phyloP scores from a whole-genome alignment of 129 eudicot species.

The Pseudognaphalium luteoalbum region DNA sequence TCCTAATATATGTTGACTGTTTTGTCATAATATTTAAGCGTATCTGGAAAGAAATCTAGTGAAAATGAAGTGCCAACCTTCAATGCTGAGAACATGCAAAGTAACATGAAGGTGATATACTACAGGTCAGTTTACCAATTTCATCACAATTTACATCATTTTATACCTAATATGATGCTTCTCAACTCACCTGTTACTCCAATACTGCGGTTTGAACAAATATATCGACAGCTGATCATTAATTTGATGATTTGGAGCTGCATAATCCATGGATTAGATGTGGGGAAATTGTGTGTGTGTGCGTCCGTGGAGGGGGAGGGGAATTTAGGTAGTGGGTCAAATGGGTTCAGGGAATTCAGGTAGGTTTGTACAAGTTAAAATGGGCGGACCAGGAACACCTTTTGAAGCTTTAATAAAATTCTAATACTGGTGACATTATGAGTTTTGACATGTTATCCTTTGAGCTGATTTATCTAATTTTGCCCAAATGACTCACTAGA shows the following conservation, averaged over 20 bases:
- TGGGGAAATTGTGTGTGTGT: background rate
- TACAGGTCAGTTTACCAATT: slow-evolving; percentile 59
- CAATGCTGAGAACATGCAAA: slow-evolving; percentile 84
- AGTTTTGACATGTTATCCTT: too few relatives aligned
- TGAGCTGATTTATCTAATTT: too few relatives aligned
- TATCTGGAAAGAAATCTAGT: slow-evolving; percentile 56
- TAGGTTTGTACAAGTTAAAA: too few relatives aligned
- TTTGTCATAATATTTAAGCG: slow-evolving; percentile 26
- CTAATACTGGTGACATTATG: too few relatives aligned
- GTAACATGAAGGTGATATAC: slow-evolving; percentile 71
- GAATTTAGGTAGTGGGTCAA: too few relatives aligned
- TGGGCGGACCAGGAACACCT: too few relatives aligned
- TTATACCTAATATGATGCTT: slow-evolving; percentile 13
- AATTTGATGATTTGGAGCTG: background rate
- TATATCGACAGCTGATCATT: background rate
- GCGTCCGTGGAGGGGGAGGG: too few relatives aligned
- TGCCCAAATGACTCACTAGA: too few relatives aligned
- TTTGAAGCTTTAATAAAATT: too few relatives aligned
- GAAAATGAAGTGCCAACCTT: slow-evolving; percentile 62
- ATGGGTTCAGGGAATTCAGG: too few relatives aligned
- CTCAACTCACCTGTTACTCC: background rate
- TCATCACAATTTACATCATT: background rate
- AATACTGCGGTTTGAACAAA: background rate
- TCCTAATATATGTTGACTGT: background rate
- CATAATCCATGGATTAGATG: background rate